phyloP scores from a whole-genome alignment of 2,329 filamentous ascomycete species.

The Xylogone sp. region DNA sequence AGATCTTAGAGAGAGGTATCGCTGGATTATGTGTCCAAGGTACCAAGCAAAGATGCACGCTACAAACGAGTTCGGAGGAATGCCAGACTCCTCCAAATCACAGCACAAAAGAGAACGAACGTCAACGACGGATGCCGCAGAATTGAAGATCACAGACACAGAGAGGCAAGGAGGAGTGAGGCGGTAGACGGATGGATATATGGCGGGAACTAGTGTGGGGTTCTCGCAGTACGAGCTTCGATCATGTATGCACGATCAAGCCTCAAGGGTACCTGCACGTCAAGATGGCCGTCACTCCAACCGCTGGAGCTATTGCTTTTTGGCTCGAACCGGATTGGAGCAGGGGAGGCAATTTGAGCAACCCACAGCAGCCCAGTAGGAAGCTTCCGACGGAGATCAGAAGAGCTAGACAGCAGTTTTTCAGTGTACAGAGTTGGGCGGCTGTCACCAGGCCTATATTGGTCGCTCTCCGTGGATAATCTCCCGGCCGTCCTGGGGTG shows the following conservation, averaged over 20 bases:
- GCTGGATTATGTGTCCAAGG: slow-evolving; percentile 9
- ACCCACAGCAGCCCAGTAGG: background rate
- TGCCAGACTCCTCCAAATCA: slow-evolving; percentile 33
- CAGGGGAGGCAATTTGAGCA: slow-evolving; percentile 1
- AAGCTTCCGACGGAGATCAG: background rate
- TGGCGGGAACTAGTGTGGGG: slow-evolving; percentile 18
- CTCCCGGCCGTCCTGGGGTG: background rate
- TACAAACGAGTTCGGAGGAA: slow-evolving; percentile 26
- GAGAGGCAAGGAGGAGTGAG: slow-evolving; percentile 13
- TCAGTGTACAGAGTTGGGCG: background rate
- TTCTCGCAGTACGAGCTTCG: background rate
- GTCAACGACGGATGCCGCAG: slow-evolving; percentile 11
- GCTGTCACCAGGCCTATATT: background rate
- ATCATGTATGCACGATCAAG: background rate
- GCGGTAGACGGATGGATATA: slow-evolving; percentile 20
- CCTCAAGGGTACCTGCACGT: slow-evolving; percentile 20
- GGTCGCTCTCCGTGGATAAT: background rate
- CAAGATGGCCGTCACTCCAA: slow-evolving; percentile 23
- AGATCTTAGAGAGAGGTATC: background rate
- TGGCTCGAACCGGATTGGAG: slow-evolving; percentile 12
- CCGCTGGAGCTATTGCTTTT: slow-evolving; percentile 26
- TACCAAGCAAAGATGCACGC: slow-evolving; percentile 8
- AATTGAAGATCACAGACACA: slow-evolving; percentile 5
- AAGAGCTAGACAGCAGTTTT: background rate
- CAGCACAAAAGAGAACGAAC: slow-evolving; percentile 24